A percentile compares a stretch with the other conserved stretches of the same genome.
These are phyloP conservation scores for Pichia ethanolica DNA, from an alignment of 805 yeast species.

Conservation along the genomic window DNA sequence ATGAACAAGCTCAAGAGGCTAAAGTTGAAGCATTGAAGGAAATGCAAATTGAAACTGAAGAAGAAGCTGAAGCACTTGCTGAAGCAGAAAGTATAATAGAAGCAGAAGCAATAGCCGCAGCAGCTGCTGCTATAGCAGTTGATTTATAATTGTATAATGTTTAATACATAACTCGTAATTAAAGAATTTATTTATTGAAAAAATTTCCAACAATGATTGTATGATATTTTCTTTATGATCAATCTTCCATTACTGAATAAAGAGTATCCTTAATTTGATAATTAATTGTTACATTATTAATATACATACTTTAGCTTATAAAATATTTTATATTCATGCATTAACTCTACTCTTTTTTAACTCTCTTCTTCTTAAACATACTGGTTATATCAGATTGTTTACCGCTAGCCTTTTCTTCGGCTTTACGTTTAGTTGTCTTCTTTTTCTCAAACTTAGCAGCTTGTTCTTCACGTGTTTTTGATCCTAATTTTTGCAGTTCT, in stretches of 20 bases:
- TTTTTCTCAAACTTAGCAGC: slow-evolving; percentile 57
- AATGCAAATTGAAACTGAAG: background rate
- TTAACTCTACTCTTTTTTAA: slow-evolving; percentile 6
- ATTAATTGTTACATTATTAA: background rate
- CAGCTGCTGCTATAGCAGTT: no score
- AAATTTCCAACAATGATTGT: no score
- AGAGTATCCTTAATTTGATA: no score
- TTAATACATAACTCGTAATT: no score
- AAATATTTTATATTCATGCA: background rate
- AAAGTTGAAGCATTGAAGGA: slow-evolving; percentile 3
- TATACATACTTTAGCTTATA: background rate
- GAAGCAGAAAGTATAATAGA: background rate
- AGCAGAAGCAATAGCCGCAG: no score
- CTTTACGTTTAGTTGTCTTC: slow-evolving; percentile 22
- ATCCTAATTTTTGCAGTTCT: slow-evolving; percentile 53
- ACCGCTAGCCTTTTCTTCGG: slow-evolving; percentile 13
- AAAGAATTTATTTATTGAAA: no score
- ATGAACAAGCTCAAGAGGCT: slow-evolving; percentile 20
- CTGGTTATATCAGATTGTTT: slow-evolving; percentile 17
- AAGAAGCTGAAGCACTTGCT: background rate
- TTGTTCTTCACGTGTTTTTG: slow-evolving; percentile 62
- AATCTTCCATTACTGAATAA: no score
- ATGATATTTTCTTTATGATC: no score
- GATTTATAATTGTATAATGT: no score
- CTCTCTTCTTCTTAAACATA: slow-evolving; percentile 19